Conservation (phyloP, 169 alveolate genomes). For the Perkinsus olseni region DNA sequence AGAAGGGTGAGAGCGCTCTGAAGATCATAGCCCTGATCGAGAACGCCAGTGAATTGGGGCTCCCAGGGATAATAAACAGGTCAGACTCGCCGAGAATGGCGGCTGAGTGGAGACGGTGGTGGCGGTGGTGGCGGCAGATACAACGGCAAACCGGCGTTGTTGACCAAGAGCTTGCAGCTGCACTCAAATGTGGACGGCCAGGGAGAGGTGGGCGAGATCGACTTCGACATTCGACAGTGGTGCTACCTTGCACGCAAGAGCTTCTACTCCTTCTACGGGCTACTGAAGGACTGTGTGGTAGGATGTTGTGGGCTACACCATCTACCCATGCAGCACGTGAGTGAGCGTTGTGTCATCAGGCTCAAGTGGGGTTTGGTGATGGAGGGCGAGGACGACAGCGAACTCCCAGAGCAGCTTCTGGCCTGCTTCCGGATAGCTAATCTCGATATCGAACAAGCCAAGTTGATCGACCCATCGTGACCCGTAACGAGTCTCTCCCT, state of each 20-base stretch:
- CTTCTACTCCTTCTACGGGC: neutral
- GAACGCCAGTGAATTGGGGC: neutral
- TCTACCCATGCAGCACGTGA: neutral
- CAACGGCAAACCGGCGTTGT: neutral
- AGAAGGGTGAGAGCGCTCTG: neutral
- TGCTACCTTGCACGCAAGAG: neutral
- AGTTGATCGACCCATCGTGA: neutral
- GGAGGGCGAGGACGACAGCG: neutral
- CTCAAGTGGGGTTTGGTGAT: neutral
- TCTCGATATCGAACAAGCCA: neutral
- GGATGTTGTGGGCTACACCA: neutral
- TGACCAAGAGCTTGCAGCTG: neutral
- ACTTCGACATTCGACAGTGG: neutral
- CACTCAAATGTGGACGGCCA: neutral
- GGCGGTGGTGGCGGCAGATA: neutral
- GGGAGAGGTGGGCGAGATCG: neutral
- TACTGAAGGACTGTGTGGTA: neutral
- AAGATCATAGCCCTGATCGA: neutral
- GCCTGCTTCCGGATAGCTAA: neutral
- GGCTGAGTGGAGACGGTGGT: too few relatives aligned
- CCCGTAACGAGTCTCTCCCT: neutral
- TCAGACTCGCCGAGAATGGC: neutral
- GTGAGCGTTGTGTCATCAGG: neutral
- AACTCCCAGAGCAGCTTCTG: neutral
- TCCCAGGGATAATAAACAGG: neutral